Percentiles rank a stretch among this genome's conserved stretches.
Conservation (phyloP, 352 stramenopile species). For the Peronospora destructor region DNA sequence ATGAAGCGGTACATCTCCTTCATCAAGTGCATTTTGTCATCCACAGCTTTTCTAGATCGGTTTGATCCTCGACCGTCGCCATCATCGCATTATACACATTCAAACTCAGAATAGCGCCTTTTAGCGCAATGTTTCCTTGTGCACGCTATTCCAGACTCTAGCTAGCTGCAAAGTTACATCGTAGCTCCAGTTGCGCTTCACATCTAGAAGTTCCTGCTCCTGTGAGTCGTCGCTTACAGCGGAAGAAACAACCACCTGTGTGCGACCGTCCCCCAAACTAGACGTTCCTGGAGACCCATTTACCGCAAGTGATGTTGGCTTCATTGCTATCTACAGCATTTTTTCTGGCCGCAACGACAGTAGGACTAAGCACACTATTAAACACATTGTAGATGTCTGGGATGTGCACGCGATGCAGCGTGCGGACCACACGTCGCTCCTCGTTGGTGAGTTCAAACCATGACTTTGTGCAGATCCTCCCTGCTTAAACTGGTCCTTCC, state of each 20-base stretch:
- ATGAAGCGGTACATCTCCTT: conserved; percentile 71
- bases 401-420: conserved; percentile 46
- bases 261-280: conserved; percentile 1
- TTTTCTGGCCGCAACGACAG: conserved; percentile 11
- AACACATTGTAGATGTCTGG: conserved; percentile 55
- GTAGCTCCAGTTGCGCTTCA: conserved; percentile 52
- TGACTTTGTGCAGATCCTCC: conserved; percentile 12
- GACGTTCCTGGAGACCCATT: conserved; percentile 1
- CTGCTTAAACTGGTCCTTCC: conserved; percentile 43
- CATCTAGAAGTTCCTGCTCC: conserved; percentile 31
- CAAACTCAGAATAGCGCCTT: conserved; percentile 39
- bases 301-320: neutral
- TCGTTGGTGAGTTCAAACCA: no score
- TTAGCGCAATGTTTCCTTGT: conserved; percentile 27
- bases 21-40: conserved; percentile 76
- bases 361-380: conserved; percentile 43
- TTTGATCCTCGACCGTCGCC: conserved; percentile 34
- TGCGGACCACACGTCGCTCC: conserved; percentile 42
- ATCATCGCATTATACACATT: conserved; percentile 54
- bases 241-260: neutral
- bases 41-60: conserved; percentile 53
- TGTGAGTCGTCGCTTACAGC: conserved; percentile 9
- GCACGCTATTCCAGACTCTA: conserved; percentile 41
- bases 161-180: conserved; percentile 57
- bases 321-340: neutral